Base-by-base conservation (phyloP, 352 stramenopile species). In the Peronospora farinosa region DNA sequence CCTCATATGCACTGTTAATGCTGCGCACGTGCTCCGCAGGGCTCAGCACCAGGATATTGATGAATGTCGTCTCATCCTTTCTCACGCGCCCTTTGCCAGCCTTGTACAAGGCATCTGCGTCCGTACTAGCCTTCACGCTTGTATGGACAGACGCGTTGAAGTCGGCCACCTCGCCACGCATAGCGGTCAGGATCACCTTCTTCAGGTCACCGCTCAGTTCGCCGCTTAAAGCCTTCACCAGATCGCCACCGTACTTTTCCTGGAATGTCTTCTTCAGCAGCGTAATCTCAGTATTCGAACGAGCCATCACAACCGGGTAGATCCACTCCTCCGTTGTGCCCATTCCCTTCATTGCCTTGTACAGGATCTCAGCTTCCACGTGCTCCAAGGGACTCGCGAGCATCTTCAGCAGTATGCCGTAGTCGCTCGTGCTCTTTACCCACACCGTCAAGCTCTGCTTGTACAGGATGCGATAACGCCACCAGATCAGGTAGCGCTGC, bases 271-370 rank as follows among this genome's bases (percentile, higher is more conserved):
- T 79, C 67, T 89, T 86, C 41, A 86, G 50, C 51, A 89, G 65
- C 47, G 64, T 63, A 37, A 88, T 72, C 51, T 86, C 74, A 11
- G 41, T 51, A 54, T 84, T 83, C 15, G 78, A 74, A 44, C 78
- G 71, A 1, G 78, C 78, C 8, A 69, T 68, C 8, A 92, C 41
- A 46, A 92, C 75, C 64, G 82, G 74, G 68, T 23, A 12, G 11
- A 35, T 35, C 9, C 84, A 66, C 43, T 64, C 80, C 55, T 89
- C 80, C 37, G 67, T 87, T 7, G 78, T 89, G 38, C 80, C 80
- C 47, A 85, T 64, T 33, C 76, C 78, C 54, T 89, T 86, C 42
- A 72, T 86, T n/a, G 80, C 78, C 36, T 88, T 66, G n/a, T 62
- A 63, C 41, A 92, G 45, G 39, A 92, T 65, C 51, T 79, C 9